Conservation (phyloP, 2,329 filamentous ascomycete genomes). For the Diaporthe batatas region DNA sequence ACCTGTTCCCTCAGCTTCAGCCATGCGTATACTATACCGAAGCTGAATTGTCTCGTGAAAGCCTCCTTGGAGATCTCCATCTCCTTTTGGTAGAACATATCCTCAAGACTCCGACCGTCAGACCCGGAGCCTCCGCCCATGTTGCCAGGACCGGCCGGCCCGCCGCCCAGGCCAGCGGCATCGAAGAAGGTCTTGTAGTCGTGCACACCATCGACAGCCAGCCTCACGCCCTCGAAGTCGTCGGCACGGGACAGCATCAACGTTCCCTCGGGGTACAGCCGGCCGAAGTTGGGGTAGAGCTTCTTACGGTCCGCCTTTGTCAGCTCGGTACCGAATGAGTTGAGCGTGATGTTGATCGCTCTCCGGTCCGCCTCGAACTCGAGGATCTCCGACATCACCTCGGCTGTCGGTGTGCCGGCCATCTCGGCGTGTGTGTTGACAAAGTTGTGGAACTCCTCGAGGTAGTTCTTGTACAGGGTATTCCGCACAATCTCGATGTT, state of each 20-base stretch:
- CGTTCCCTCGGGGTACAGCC: slow-evolving; percentile 92
- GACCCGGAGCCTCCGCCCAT: slow-evolving; percentile 84
- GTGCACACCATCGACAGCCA: slow-evolving; percentile 91
- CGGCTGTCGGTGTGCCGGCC: slow-evolving; percentile 87
- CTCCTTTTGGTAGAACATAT: slow-evolving; percentile 99
- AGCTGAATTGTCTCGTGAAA: slow-evolving; percentile 96
- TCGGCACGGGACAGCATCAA: slow-evolving; percentile 95
- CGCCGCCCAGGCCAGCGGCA: slow-evolving; percentile 82
- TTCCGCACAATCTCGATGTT: slow-evolving; percentile 99
- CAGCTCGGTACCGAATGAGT: slow-evolving; percentile 97
- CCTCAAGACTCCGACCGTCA: slow-evolving; percentile 92
- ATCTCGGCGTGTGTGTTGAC: slow-evolving; percentile 92
- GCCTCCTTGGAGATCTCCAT: slow-evolving; percentile 98
- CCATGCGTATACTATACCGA: slow-evolving; percentile 96
- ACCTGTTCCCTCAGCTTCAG: slow-evolving; percentile 98
- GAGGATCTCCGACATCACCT: slow-evolving; percentile 95
- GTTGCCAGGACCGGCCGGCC: slow-evolving; percentile 81
- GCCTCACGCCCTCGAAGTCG: slow-evolving; percentile 91
- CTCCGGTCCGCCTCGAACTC: slow-evolving; percentile 97
- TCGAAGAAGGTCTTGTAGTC: slow-evolving; percentile 99
- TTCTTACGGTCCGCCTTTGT: slow-evolving; percentile 95
- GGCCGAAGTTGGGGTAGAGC: slow-evolving; percentile 92
- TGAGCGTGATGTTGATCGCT: slow-evolving; percentile 98
- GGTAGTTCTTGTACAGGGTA: slow-evolving; percentile 99
- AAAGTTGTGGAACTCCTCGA: slow-evolving; percentile 97